These are phyloP conservation scores for Lichtheimia ramosa DNA, from an alignment of 371 early-diverging fungal species.

Conservation along the genomic window DNA sequence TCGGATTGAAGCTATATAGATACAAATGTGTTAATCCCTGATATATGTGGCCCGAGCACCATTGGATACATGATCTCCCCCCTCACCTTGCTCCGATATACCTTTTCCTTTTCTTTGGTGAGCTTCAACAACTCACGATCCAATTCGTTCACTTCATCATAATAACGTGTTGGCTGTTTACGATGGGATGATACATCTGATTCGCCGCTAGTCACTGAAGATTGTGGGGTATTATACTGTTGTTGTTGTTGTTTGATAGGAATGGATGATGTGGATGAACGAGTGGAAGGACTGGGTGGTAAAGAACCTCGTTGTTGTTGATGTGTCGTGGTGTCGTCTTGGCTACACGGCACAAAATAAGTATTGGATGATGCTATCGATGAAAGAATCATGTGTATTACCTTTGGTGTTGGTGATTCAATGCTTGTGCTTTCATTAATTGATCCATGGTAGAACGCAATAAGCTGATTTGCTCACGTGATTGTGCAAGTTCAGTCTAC, in stretches of 20 bases:
- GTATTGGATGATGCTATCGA: background rate
- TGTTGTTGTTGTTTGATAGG: slow-evolving; percentile 1
- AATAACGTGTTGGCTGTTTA: too few relatives aligned
- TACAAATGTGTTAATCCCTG: too few relatives aligned
- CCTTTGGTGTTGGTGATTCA: background rate
- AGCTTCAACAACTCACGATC: slow-evolving; percentile 15
- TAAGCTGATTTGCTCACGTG: slow-evolving; percentile 30
- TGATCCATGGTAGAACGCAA: slow-evolving; percentile 43
- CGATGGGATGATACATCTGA: background rate
- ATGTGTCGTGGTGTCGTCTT: background rate
- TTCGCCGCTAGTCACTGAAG: slow-evolving; percentile 7
- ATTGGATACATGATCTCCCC: slow-evolving; percentile 1
- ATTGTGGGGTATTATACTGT: slow-evolving; percentile 9
- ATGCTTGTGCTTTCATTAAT: slow-evolving; percentile 28
- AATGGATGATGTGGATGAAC: background rate
- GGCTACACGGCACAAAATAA: background rate
- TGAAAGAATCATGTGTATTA: background rate
- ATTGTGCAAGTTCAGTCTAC: slow-evolving; percentile 25
- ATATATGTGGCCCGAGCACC: background rate
- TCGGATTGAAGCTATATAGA: slow-evolving; percentile 45
- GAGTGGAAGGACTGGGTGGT: slow-evolving; percentile 1
- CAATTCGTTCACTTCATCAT: slow-evolving; percentile 7
- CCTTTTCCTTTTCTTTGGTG: slow-evolving; percentile 26
- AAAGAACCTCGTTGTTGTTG: background rate
- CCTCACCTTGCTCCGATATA: background rate